Percentiles rank a stretch among this genome's conserved stretches.
Conservation (phyloP, 2,329 filamentous ascomycete genomes). For the Ramularia endophylla region DNA sequence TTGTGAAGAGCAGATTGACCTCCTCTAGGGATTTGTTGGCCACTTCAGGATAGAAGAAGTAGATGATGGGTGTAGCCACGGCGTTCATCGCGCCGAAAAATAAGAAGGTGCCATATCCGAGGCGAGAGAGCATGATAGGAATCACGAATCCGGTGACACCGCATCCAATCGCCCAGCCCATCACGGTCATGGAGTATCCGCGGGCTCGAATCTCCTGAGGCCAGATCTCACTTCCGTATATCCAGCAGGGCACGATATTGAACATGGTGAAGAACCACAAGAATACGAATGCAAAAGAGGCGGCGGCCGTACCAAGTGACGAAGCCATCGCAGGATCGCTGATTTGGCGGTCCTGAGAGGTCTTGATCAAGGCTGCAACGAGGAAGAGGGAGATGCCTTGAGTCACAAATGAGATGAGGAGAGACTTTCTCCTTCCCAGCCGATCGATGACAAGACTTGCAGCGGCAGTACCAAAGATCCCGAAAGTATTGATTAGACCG, state of each 20-base stretch:
- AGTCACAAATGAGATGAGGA: conserved; percentile 28
- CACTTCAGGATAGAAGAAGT: conserved; percentile 12
- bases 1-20: conserved; percentile 31
- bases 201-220: conserved; percentile 11
- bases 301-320: conserved; percentile 19
- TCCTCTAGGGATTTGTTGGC: conserved; percentile 36
- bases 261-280: conserved; percentile 30
- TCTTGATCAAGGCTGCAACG: conserved; percentile 32
- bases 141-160: conserved; percentile 9
- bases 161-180: conserved; percentile 12
- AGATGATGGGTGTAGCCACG: conserved; percentile 10
- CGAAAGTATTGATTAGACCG: conserved; percentile 23
- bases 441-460: conserved; percentile 32
- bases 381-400: conserved; percentile 28
- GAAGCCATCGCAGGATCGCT: conserved; percentile 7
- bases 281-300: conserved; percentile 23
- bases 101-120: conserved; percentile 16
- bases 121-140: conserved; percentile 5
- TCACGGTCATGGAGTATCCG: conserved; percentile 8
- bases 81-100: conserved; percentile 38
- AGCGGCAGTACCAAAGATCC: conserved; percentile 23
- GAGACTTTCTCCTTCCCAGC: conserved; percentile 10
- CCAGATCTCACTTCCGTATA: conserved; percentile 23
- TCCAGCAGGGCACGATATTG: conserved; percentile 32
- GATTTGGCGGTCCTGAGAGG: conserved; percentile 10